Conservation (phyloP, 495 filamentous ascomycete genomes). For the Chaetomium fimeti region DNA sequence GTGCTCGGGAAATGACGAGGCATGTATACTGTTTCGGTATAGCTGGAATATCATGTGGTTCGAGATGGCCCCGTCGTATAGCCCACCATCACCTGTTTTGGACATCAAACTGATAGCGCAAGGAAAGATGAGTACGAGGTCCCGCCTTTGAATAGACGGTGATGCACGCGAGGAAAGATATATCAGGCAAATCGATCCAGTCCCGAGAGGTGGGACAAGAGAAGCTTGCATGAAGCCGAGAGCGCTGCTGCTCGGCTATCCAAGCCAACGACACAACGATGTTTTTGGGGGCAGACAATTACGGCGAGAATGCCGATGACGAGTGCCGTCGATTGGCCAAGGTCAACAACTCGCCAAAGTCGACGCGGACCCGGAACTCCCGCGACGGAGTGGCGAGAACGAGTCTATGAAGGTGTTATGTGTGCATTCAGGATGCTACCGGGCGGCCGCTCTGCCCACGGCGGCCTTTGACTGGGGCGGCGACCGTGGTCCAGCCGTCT, state of each 20-base stretch:
- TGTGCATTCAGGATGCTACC: constrained; percentile 29
- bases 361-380: constrained; percentile 1
- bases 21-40: constrained; percentile 17
- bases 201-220: neutral
- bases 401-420: constrained; percentile 1
- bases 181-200: neutral
- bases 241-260: constrained; percentile 25
- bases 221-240: constrained; percentile 13
- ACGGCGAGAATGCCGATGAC: constrained; percentile 2
- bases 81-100: neutral
- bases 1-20: constrained; percentile 20
- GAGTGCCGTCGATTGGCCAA: constrained; percentile 1
- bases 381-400: neutral
- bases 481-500: constrained; percentile 81
- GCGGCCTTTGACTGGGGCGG: constrained; percentile 57
- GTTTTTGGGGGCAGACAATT: constrained; percentile 2
- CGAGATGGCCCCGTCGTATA: constrained; percentile 12
- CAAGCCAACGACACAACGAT: constrained; percentile 24
- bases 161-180: constrained; percentile 5
- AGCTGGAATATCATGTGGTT: constrained; percentile 9
- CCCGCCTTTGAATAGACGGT: constrained; percentile 9
- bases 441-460: constrained; percentile 40
- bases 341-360: neutral
- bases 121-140: constrained; percentile 9
- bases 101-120: neutral